Conservation (phyloP, 371 early-diverging fungal species). For the Mucor circinelloides region DNA sequence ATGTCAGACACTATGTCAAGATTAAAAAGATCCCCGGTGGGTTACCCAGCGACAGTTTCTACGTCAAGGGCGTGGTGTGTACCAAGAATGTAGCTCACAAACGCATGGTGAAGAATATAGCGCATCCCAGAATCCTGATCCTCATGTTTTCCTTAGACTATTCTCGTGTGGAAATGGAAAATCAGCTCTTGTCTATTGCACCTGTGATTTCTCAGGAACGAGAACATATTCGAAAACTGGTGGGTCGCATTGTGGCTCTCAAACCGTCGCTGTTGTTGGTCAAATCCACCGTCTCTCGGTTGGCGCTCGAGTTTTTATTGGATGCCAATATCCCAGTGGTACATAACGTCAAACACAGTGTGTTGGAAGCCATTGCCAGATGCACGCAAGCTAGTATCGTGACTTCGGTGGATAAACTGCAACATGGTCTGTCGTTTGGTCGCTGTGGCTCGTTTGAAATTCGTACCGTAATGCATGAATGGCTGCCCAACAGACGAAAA, state of each 20-base stretch:
- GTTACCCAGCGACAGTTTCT: slow-evolving; percentile 74
- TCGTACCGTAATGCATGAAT: slow-evolving; percentile 77
- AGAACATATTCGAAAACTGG: slow-evolving; percentile 80
- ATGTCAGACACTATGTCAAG: slow-evolving; percentile 89
- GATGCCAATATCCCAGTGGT: slow-evolving; percentile 79
- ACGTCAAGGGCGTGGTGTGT: slow-evolving; percentile 86
- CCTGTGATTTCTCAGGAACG: slow-evolving; percentile 84
- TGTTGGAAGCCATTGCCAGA: slow-evolving; percentile 82
- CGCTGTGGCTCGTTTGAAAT: slow-evolving; percentile 81
- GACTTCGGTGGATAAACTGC: slow-evolving; percentile 81
- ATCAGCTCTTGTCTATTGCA: slow-evolving; percentile 79
- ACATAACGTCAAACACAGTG: slow-evolving; percentile 84
- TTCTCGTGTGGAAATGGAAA: slow-evolving; percentile 78
- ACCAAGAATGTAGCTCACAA: slow-evolving; percentile 93
- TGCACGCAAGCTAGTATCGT: slow-evolving; percentile 88
- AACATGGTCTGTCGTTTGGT: slow-evolving; percentile 73
- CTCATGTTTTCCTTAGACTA: slow-evolving; percentile 90
- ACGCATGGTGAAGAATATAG: slow-evolving; percentile 72
- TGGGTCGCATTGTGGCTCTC: slow-evolving; percentile 77
- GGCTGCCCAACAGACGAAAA: slow-evolving; percentile 79
- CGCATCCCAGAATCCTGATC: slow-evolving; percentile 81
- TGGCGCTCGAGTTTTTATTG: slow-evolving; percentile 84
- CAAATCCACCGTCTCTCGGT: slow-evolving; percentile 80
- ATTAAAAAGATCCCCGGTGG: slow-evolving; percentile 96
- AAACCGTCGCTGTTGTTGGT: slow-evolving; percentile 84